Base-by-base conservation (phyloP, 345 rosid species). In the Lepidium didymum region DNA sequence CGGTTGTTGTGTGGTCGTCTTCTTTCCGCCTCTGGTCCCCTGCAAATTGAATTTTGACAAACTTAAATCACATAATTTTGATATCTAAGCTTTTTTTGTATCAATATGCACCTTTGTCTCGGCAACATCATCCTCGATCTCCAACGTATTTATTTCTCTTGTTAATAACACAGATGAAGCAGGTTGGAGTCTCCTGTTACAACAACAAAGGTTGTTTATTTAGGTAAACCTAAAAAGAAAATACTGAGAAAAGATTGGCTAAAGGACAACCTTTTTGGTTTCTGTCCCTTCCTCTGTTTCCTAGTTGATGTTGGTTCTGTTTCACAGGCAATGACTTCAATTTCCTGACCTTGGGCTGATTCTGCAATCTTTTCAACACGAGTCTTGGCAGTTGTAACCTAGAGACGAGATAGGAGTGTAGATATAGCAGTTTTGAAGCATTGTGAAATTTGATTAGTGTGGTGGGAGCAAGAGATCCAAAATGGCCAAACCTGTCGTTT, bases 141-240 rank as follows among this genome's bases (percentile, higher is more conserved):
- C 84, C 38, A 81, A 64, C 33, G 78, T 68, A 67, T 75, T 78
- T 59, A 91, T 74, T 60, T 93, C 87, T 80, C 85, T 83, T 14
- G 90, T 72, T 68, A 94, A 64, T 64, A 94, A 67, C 34, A 82
- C 70, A 8, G 96, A 82, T 49, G 92, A 80, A 35, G 87, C 88
- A 62, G 96, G 99, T 80, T 81, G 50, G 56, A 90, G 86, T 75
- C 91, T 87, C 93, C 96, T 92, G 81, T 36, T 15, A 54, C 44
- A 54, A 10, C 12, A 56, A 40, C 70, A 40, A 37, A 44, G 8
- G n/a, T 31, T 29, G 47, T 35, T 10, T 33, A 14, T 3, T 23
- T 23, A 23, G 42, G 50, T 25, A 34, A 73, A 56, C 40, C 16
- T 50, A 3, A 41, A 19, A 44, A 47, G 59, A 14, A 36, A 14